These are phyloP conservation scores for Hypocrella siamensis DNA, from an alignment of 2,329 filamentous ascomycete species.

Conservation along the genomic window DNA sequence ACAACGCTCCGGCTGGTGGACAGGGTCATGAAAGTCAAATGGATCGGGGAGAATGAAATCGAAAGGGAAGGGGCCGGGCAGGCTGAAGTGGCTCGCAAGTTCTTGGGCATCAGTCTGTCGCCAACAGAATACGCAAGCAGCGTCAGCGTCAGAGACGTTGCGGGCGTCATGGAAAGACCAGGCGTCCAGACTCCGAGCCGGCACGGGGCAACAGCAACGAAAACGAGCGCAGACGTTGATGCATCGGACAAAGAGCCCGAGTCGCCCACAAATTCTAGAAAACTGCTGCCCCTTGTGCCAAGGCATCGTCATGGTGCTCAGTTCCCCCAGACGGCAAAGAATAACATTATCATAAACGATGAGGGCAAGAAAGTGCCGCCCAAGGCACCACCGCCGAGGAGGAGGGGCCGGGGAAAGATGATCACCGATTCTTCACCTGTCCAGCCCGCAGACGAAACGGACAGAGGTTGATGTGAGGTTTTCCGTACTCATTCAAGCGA, in stretches of 20 bases:
- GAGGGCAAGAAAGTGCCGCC: conserved; percentile 24
- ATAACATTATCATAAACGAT: conserved; percentile 14
- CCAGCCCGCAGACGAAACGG: neutral
- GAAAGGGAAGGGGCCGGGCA: conserved; percentile 18
- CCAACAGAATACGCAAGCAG: conserved; percentile 51
- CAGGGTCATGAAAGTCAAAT: conserved; percentile 57
- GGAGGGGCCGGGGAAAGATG: conserved; percentile 24
- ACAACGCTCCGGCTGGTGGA: conserved; percentile 65
- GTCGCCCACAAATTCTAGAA: conserved; percentile 21
- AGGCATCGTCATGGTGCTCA: conserved; percentile 39
- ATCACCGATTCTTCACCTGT: conserved; percentile 13
- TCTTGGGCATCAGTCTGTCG: conserved; percentile 57
- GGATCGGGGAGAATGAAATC: conserved; percentile 36
- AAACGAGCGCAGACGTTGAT: conserved; percentile 4
- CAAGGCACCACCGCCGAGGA: conserved; percentile 29
- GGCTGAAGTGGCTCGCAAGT: conserved; percentile 36
- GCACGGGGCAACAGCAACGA: conserved; percentile 18
- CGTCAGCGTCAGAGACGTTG: conserved; percentile 63
- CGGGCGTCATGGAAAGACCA: conserved; percentile 66
- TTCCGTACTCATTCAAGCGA: too few species aligned
- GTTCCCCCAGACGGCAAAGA: conserved; percentile 17
- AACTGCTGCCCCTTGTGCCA: conserved; percentile 36
- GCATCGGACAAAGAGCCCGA: conserved; percentile 9
- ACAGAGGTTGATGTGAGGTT: too few species aligned
- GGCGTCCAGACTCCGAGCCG: conserved; percentile 69